These are phyloP conservation scores for Phytophthora sp. DNA, from an alignment of 352 stramenopile genomes.

Conservation along the genomic window DNA sequence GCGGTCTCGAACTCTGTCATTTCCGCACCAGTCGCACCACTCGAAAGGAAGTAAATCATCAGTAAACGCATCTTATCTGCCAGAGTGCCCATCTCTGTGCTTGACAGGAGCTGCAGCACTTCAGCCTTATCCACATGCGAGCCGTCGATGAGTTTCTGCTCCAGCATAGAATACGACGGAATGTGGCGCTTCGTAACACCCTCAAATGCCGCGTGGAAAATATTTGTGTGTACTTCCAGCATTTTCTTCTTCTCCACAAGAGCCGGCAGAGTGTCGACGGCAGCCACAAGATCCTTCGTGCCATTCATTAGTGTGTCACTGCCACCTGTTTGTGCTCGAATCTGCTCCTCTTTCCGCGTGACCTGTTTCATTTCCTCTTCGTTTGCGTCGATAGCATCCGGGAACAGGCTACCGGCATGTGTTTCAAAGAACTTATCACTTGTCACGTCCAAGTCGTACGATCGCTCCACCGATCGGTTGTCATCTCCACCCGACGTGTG, in stretches of 20 bases:
- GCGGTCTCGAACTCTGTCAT: constrained; percentile 80
- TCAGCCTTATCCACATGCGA: constrained; percentile 74
- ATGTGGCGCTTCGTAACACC: constrained; percentile 80
- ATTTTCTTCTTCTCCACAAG: constrained; percentile 91
- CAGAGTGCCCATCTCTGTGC: constrained; percentile 65
- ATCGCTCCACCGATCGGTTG: constrained; percentile 57
- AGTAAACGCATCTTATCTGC: constrained; percentile 86
- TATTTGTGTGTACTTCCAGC: constrained; percentile 89
- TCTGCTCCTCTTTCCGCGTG: constrained; percentile 86
- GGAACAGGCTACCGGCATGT: constrained; percentile 80
- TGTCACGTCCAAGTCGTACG: constrained; percentile 83
- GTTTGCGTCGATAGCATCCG: constrained; percentile 86
- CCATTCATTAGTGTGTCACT: constrained; percentile 71
- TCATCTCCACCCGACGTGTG: constrained; percentile 52
- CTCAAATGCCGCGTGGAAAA: constrained; percentile 87
- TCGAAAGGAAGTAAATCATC: constrained; percentile 90
- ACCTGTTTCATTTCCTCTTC: constrained; percentile 90
- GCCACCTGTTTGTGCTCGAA: constrained; percentile 75
- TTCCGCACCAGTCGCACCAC: constrained; percentile 64
- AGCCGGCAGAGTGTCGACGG: constrained; percentile 82
- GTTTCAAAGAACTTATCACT: constrained; percentile 84
- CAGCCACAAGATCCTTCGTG: constrained; percentile 83
- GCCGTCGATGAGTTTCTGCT: constrained; percentile 88
- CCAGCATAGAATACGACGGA: constrained; percentile 83
- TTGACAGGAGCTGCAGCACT: constrained; percentile 71